These are phyloP conservation scores for Daldinia childiae DNA, from an alignment of 495 filamentous ascomycete species.

Conservation along the genomic window DNA sequence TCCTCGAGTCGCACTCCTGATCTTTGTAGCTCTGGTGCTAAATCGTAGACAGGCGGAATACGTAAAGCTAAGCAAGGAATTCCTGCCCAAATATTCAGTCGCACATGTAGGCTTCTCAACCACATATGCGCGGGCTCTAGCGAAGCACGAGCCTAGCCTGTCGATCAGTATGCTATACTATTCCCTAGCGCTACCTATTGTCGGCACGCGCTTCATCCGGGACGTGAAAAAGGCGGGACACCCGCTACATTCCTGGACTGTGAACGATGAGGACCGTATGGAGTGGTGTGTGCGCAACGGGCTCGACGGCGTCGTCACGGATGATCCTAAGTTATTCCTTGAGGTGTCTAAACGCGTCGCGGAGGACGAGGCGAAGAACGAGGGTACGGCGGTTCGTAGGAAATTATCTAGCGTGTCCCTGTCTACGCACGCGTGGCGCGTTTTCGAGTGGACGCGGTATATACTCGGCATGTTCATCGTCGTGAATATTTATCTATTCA, in stretches of 20 bases:
- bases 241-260: slow-evolving; percentile 81
- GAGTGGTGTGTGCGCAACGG: slow-evolving; percentile 66
- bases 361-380: neutral
- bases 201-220: slow-evolving; percentile 66
- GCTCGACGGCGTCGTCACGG: slow-evolving; percentile 56
- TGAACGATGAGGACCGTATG: slow-evolving; percentile 80
- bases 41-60: slow-evolving; percentile 67
- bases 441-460: slow-evolving; percentile 15
- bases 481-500: slow-evolving; percentile 14
- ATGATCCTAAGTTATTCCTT: slow-evolving; percentile 61
- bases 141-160: slow-evolving; percentile 65
- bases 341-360: slow-evolving; percentile 51
- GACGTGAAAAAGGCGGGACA: slow-evolving; percentile 64
- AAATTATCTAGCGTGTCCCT: neutral
- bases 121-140: slow-evolving; percentile 73
- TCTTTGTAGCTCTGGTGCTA: neutral
- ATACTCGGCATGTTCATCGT: neutral
- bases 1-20: neutral
- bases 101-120: slow-evolving; percentile 78
- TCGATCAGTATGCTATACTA: slow-evolving; percentile 79
- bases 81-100: slow-evolving; percentile 74
- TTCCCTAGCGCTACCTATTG: slow-evolving; percentile 70
- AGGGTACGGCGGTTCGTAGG: neutral
- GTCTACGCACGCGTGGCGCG: neutral
- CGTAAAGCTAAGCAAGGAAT: slow-evolving; percentile 63